These are phyloP conservation scores for Leishmania guyanensis DNA, from an alignment of 208 protist genomes.

Conservation along the genomic window DNA sequence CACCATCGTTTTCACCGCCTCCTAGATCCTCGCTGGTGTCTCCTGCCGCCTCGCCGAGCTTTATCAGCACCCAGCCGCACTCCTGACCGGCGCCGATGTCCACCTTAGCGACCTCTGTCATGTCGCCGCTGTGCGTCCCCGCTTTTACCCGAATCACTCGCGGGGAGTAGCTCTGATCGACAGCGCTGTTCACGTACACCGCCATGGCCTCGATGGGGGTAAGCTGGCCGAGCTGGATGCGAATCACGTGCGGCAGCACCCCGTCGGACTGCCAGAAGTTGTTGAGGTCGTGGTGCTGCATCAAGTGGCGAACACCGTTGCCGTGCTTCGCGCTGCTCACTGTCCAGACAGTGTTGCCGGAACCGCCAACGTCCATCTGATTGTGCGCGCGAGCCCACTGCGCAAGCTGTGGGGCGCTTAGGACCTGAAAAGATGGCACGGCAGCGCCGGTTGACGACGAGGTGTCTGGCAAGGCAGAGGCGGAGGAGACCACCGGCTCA, in stretches of 20 bases:
- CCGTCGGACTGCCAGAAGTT: slow-evolving; percentile 93
- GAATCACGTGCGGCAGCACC: slow-evolving; percentile 75
- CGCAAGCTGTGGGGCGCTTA: slow-evolving; percentile 28
- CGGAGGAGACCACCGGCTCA: neutral
- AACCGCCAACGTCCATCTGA: slow-evolving; percentile 36
- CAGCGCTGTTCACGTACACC: slow-evolving; percentile 65
- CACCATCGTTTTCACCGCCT: neutral
- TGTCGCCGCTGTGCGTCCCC: slow-evolving; percentile 69
- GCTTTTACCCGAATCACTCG: slow-evolving; percentile 59
- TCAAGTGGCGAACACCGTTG: slow-evolving; percentile 73
- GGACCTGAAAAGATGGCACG: slow-evolving; percentile 10
- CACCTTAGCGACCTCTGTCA: slow-evolving; percentile 56
- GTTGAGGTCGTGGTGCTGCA: slow-evolving; percentile 49
- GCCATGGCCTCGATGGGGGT: slow-evolving; percentile 54
- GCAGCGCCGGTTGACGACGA: neutral
- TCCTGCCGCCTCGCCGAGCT: slow-evolving; percentile 24
- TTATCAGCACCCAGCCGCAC: slow-evolving; percentile 64
- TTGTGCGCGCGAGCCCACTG: slow-evolving; percentile 18
- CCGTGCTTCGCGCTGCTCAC: slow-evolving; percentile 91
- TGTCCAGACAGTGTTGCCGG: slow-evolving; percentile 64
- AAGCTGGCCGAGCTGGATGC: slow-evolving; percentile 62
- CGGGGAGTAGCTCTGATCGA: slow-evolving; percentile 92
- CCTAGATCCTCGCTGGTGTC: slow-evolving; percentile 10
- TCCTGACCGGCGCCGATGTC: slow-evolving; percentile 47
- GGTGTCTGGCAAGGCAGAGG: slow-evolving; percentile 5